Evolutionary conservation across 2,329 filamentous ascomycete genomes (phyloP).

Genomic region (Monosporascus ibericus): DNA sequence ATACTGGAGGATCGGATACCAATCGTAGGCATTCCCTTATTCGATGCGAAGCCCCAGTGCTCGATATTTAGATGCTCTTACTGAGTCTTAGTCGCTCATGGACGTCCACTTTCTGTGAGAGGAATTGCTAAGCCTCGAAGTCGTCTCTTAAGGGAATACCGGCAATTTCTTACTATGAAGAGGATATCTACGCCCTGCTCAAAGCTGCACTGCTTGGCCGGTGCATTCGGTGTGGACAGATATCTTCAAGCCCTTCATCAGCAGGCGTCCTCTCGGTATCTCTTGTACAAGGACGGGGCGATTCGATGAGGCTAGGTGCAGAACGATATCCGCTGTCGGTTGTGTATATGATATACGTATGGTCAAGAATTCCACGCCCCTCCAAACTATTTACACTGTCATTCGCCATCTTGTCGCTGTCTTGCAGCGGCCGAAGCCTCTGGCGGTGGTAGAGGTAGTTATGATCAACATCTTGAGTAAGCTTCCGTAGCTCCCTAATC

Average conservation of each 20-base stretch:
- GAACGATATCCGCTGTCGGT: no score
- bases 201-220: constrained; percentile 52
- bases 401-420: no score
- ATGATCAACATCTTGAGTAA: constrained; percentile 20
- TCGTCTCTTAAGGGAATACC: constrained; percentile 37
- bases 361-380: no score
- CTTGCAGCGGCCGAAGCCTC: no score
- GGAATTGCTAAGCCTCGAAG: constrained; percentile 52
- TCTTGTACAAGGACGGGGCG: no score
- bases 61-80: constrained; percentile 45
- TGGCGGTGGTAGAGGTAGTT: no score
- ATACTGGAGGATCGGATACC: constrained; percentile 14
- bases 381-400: no score
- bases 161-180: constrained; percentile 41
- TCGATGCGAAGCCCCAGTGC: constrained; percentile 34
- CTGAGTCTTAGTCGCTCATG: constrained; percentile 15
- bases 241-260: constrained; percentile 24
- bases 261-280: constrained; percentile 3
- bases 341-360: no score
- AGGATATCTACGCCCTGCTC: constrained; percentile 57
- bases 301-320: no score
- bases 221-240: constrained; percentile 51
- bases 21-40: constrained; percentile 23
- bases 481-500: constrained; percentile 33
- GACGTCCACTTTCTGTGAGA: constrained; percentile 12